phyloP scores from a whole-genome alignment of 2,329 filamentous ascomycete species.

The Knoxdaviesia proteae region DNA sequence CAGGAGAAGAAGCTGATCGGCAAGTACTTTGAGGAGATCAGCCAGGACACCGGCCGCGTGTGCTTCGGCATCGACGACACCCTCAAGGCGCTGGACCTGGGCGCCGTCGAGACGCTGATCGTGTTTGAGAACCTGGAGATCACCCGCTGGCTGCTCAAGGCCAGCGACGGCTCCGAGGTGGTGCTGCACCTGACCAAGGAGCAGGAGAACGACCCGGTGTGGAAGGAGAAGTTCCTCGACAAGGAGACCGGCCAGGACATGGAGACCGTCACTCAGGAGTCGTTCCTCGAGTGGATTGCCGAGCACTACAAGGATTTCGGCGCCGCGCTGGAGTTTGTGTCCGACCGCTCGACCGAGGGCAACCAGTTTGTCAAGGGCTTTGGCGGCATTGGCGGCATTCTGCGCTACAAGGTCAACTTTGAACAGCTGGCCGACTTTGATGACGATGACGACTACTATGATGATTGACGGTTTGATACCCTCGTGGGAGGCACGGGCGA shows the following conservation, averaged over 20 bases:
- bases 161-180: slow-evolving; percentile 48
- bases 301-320: slow-evolving; percentile 98
- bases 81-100: slow-evolving; percentile 85
- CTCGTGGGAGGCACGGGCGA: slow-evolving; percentile 74
- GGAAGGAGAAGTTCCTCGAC: slow-evolving; percentile 79
- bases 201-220: slow-evolving; percentile 42
- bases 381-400: slow-evolving; percentile 89
- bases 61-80: slow-evolving; percentile 98
- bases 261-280: slow-evolving; percentile 71
- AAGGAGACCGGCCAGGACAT: slow-evolving; percentile 93
- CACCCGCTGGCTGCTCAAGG: slow-evolving; percentile 77
- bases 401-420: slow-evolving; percentile 99
- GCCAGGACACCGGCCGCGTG: slow-evolving; percentile 86
- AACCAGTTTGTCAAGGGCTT: slow-evolving; percentile 99
- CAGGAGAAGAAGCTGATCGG: slow-evolving; percentile 99
- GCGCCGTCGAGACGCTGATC: slow-evolving; percentile 83
- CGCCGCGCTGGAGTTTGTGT: slow-evolving; percentile 88
- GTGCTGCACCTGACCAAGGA: slow-evolving; percentile 76
- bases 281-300: slow-evolving; percentile 98
- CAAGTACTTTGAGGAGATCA: slow-evolving; percentile 98
- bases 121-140: slow-evolving; percentile 96
- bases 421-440: slow-evolving; percentile 91
- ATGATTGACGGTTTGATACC: slow-evolving; percentile 78
- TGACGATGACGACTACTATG: slow-evolving; percentile 89
- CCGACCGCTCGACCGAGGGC: slow-evolving; percentile 89